Base-by-base conservation (phyloP, 441 rosid species). In the Breynia disticha region DNA sequence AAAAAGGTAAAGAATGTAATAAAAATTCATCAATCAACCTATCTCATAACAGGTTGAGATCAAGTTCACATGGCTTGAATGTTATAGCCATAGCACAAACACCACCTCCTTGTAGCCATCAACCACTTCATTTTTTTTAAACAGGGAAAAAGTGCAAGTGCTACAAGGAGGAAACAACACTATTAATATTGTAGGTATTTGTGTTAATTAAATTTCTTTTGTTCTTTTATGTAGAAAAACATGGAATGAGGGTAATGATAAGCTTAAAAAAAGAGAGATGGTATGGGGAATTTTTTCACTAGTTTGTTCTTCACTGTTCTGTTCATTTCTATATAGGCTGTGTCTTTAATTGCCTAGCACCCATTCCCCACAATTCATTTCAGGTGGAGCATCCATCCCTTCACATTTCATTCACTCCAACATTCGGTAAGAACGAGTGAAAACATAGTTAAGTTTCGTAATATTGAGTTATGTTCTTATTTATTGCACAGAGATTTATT, bases 151-250 rank as follows among this genome's bases (percentile, higher is more conserved):
- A 35, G 11, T 10, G 14, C 5, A 38, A 35, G 11, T 10, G 14
- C 5, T 22, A 22, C 37, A 28, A 3, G 17, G 50, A 0, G 32
- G 48, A 50, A 51, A 15, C 8, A 48, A 48, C 60, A 63, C 50
- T 68, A 53, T n/a, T n/a, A 56, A 56, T 66, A 59, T 17, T 37
- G 64, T 63, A 38, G 72, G 65, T 66, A 48, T 37, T 55, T 64
- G 66, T 60, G 54, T 14, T 21, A 22, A 39, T 48, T 20, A 16
- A 11, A 18, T 48, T 16, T 48, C 10, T 20, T 48, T 48, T 48
- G 14, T 4, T 9, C 5, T 12, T 14, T 57, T 41, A 28, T 55
- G 19, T 52, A 63, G 37, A 21, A 58, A 65, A 56, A 56, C 46
- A 39, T 20, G 57, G 55, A 46, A 11, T 22, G 42, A 48, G 57